Base-by-base conservation (phyloP, 257 asterid genomes). In the Capsicum baccatum region DNA sequence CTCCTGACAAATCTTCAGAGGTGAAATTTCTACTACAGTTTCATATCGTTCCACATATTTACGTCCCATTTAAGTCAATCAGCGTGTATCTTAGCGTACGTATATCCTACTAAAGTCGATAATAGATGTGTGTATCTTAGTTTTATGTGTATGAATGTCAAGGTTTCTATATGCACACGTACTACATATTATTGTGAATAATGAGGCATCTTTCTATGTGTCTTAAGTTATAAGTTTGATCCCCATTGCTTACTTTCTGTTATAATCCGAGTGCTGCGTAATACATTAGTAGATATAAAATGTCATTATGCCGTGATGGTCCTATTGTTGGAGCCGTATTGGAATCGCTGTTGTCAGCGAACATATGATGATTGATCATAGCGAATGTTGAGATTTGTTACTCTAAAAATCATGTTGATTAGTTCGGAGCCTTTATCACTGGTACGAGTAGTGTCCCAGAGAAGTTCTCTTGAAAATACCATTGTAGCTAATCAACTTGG, bases 1-100 rank as follows among this genome's bases (percentile, higher is more conserved):
- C 89, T 57, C 82, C 73, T 50, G 95, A 92, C 79, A 90, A 88
- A 83, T 89, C 91, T 84, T 88, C 90, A 37, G 94, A 92, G 95
- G 95, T 93, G 84, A 84, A 71, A 19, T 47, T 81, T 33, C 67
- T 85, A 57, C 59, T 81, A 15, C 7, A 33, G 57, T n/a, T 82
- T 83, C 62, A 48, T 74, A 73, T 6, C 12, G 33, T 19, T 48
- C 81, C 62, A 19, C 35, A 6, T 44, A 74, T 6, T 9, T n/a
- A 44, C 2, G 0, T 48, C n/a, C 39, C 3, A 47, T 19, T 19
- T 6, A 70, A 74, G 19, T 3, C 60, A 73, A 19, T 74, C 50
- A 50, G 21, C 39, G 50, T 60, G 67, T 39, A 7, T 67, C 74
- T 67, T 67, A 5, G 74, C 35, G 35, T 67, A 35, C 74, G 13